phyloP scores from a whole-genome alignment of 2,329 filamentous ascomycete species.

The Xylariaceae sp. region DNA sequence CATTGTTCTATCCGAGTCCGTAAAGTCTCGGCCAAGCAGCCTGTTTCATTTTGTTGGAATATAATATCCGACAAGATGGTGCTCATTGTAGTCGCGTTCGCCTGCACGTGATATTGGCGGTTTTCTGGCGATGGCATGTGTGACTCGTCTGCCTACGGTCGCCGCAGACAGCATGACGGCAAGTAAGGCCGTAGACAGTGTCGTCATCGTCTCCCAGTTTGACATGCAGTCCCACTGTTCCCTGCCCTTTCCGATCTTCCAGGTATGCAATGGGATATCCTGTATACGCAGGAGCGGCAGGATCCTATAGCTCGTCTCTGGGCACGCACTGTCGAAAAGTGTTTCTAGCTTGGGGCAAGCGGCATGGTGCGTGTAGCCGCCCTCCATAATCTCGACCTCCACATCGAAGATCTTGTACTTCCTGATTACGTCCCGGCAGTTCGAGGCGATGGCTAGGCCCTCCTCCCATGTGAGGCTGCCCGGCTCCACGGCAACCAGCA shows the following conservation, averaged over 20 bases:
- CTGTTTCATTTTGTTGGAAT: neutral
- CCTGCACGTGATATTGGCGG: constrained; percentile 2
- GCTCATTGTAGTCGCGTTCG: neutral
- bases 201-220: neutral
- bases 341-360: constrained; percentile 3
- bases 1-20: neutral
- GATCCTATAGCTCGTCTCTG: neutral
- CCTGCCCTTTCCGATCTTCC: neutral
- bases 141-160: neutral
- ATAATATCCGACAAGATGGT: neutral
- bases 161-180: constrained; percentile 2
- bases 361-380: neutral
- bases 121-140: constrained; percentile 1
- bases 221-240: constrained; percentile 2
- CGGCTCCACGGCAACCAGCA: constrained; percentile 4
- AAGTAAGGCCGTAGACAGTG: constrained; percentile 2
- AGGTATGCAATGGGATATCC: constrained; percentile 1
- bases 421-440: constrained; percentile 1
- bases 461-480: constrained; percentile 3
- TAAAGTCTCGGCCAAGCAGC: neutral
- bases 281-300: neutral
- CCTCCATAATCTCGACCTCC: constrained; percentile 4
- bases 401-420: neutral
- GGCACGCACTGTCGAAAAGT: neutral
- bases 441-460: constrained; percentile 1